Evolutionary conservation across 805 yeast species (phyloP).

Genomic region (Myxozyma kluyveri): DNA sequence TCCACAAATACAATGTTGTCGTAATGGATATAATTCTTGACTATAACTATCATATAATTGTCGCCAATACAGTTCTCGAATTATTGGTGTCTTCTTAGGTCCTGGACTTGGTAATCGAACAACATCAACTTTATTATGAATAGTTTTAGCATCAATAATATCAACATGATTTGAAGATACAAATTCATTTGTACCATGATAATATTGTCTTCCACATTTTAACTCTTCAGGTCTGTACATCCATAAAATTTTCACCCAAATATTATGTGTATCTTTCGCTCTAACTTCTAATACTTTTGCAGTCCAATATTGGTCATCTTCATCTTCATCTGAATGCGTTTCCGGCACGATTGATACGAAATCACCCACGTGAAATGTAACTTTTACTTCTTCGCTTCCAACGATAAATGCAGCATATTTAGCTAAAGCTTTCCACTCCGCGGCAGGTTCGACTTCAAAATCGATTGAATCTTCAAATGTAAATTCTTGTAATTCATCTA

Average conservation of each 20-base stretch:
- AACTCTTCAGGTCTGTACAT: conserved; percentile 29
- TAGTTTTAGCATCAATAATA: conserved; percentile 25
- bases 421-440: conserved; percentile 12
- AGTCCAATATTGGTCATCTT: conserved; percentile 19
- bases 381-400: conserved; percentile 12
- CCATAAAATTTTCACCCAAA: conserved; percentile 22
- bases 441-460: conserved; percentile 15
- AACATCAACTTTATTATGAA: conserved; percentile 19
- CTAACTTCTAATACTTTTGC: conserved; percentile 24
- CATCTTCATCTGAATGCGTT: not conserved
- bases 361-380: conserved; percentile 16
- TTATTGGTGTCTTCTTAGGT: conserved; percentile 1
- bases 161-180: conserved; percentile 27
- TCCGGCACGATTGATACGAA: conserved; percentile 24
- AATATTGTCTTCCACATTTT: conserved; percentile 25
- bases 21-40: conserved; percentile 20
- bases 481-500: not conserved
- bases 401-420: conserved; percentile 17
- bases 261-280: conserved; percentile 17
- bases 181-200: conserved; percentile 26
- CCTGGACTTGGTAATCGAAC: conserved; percentile 18
- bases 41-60: conserved; percentile 21
- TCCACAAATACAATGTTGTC: conserved; percentile 19
- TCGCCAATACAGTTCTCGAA: conserved; percentile 27
- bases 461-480: conserved; percentile 11